These are phyloP conservation scores for Fonsecaea nubica DNA, from an alignment of 2,329 filamentous ascomycete genomes.

Conservation along the genomic window DNA sequence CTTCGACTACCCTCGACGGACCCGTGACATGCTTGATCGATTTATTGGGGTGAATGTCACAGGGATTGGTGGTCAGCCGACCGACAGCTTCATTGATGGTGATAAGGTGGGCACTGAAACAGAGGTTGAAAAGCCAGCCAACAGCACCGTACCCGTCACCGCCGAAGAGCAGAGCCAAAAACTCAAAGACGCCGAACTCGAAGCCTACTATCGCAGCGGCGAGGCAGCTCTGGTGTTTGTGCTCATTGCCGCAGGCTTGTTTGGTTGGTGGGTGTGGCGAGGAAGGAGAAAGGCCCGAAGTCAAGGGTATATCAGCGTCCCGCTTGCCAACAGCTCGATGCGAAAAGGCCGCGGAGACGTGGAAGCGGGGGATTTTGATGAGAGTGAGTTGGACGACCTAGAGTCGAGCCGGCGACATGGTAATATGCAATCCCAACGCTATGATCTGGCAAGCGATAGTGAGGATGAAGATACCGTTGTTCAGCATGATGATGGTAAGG, in stretches of 20 bases:
- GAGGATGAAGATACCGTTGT: constrained; percentile 46
- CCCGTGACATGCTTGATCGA: constrained; percentile 94
- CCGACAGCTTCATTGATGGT: constrained; percentile 82
- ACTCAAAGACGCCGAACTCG: constrained; percentile 84
- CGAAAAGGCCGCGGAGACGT: constrained; percentile 55
- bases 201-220: constrained; percentile 85
- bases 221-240: constrained; percentile 85
- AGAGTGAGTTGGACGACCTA: constrained; percentile 65
- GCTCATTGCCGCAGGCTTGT: constrained; percentile 71
- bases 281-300: constrained; percentile 56
- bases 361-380: constrained; percentile 68
- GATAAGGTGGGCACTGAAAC: constrained; percentile 76
- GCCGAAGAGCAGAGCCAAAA: constrained; percentile 72
- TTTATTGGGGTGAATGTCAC: constrained; percentile 94
- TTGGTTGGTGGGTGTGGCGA: constrained; percentile 74
- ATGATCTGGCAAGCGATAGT: constrained; percentile 58
- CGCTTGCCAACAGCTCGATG: constrained; percentile 44
- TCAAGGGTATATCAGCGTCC: constrained; percentile 52
- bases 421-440: constrained; percentile 47
- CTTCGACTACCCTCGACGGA: constrained; percentile 85
- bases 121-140: constrained; percentile 75
- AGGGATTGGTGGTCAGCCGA: constrained; percentile 79
- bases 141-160: constrained; percentile 56
- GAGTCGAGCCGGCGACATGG: constrained; percentile 42
- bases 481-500: not conserved